Evolutionary conservation across 208 protist species (phyloP).

Genomic region (Leishmania major): DNA sequence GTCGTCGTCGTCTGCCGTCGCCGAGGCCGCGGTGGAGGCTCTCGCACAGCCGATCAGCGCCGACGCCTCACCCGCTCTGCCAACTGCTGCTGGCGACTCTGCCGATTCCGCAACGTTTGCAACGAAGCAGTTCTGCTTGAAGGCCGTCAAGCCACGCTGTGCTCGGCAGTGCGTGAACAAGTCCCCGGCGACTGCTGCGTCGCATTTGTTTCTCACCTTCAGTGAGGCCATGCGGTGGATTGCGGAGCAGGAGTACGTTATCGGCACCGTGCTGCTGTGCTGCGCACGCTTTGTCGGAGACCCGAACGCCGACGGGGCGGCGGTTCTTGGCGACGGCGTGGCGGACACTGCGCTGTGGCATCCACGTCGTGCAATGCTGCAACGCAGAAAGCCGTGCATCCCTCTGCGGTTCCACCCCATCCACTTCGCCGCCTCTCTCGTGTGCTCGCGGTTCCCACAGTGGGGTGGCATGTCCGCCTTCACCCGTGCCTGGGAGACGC

Average conservation of each 20-base stretch:
- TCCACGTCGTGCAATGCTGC: constrained; percentile 19
- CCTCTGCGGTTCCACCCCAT: constrained; percentile 62
- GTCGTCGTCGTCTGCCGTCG: constrained; percentile 9
- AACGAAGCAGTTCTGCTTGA: constrained; percentile 18
- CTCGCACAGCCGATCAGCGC: constrained; percentile 1
- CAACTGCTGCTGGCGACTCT: not conserved
- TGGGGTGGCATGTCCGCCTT: constrained; percentile 59
- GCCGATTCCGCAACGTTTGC: not conserved
- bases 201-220: constrained; percentile 54
- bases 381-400: constrained; percentile 45
- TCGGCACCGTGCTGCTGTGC: constrained; percentile 69
- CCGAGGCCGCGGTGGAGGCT: constrained; percentile 17
- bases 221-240: constrained; percentile 76
- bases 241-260: constrained; percentile 84
- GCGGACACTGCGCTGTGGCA: constrained; percentile 17
- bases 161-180: constrained; percentile 30
- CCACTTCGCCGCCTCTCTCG: constrained; percentile 41
- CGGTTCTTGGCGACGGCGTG: constrained; percentile 18
- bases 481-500: constrained; percentile 64
- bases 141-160: constrained; percentile 24
- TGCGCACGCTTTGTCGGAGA: constrained; percentile 49
- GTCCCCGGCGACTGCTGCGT: constrained; percentile 11
- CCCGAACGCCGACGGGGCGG: constrained; percentile 19
- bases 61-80: not conserved
- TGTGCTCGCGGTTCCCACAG: constrained; percentile 52